Conservation (phyloP, 2,329 filamentous ascomycete species). For the Monilinia fructigena region DNA sequence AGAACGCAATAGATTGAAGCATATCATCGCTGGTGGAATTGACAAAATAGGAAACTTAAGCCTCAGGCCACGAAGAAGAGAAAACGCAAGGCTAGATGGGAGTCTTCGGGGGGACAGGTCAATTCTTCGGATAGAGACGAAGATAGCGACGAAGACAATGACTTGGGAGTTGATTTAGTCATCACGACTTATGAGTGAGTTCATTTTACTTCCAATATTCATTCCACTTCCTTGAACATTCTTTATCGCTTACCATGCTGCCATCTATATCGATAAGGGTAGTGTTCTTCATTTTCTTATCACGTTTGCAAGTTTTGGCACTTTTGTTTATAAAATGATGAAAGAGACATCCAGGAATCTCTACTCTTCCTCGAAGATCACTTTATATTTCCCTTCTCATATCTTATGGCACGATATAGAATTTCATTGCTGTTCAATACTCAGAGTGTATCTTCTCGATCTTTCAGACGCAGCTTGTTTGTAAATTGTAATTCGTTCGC, state of each 20-base stretch:
- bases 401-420: too few relatives aligned
- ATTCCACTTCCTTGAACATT: background rate
- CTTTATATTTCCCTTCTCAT: too few relatives aligned
- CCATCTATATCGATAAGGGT: background rate
- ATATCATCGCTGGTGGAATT: constrained; percentile 46
- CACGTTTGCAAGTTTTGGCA: too few relatives aligned
- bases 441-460: too few relatives aligned
- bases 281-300: background rate
- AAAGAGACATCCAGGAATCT: too few relatives aligned
- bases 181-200: constrained; percentile 51
- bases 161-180: constrained; percentile 44
- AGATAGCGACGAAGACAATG: constrained; percentile 37
- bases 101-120: constrained; percentile 22
- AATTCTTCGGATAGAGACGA: constrained; percentile 36
- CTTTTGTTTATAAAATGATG: too few relatives aligned
- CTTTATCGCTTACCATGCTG: background rate
- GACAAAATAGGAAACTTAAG: constrained; percentile 46
- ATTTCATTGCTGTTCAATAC: too few relatives aligned
- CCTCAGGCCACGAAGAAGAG: constrained; percentile 34
- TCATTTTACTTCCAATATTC: background rate
- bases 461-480: too few relatives aligned
- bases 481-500: too few relatives aligned
- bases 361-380: too few relatives aligned
- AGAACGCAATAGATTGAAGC: constrained; percentile 48
- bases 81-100: constrained; percentile 25